Conservation (phyloP, 139 green algal genomes). For the Diplosphaera chodatii region DNA sequence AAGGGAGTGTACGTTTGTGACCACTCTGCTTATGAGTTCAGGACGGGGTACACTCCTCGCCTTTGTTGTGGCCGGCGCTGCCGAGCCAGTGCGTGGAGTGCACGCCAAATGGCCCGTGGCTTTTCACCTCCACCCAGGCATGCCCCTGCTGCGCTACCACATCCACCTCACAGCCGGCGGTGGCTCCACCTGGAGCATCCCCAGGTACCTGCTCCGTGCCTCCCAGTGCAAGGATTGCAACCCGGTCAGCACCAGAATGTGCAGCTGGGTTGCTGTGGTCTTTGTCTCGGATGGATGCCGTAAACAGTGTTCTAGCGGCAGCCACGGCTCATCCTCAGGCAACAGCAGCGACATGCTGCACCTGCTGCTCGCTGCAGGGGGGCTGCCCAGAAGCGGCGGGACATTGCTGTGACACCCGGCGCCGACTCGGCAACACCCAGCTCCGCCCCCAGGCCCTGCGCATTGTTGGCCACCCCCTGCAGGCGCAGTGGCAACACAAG, state of each 20-base stretch:
- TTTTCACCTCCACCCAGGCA: constrained; percentile 61
- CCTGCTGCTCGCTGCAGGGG: too few species aligned
- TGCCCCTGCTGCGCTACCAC: constrained; percentile 34
- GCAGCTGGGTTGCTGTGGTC: too few species aligned
- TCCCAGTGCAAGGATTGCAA: too few species aligned
- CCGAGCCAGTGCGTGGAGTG: constrained; percentile 29
- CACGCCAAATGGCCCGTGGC: constrained; percentile 31
- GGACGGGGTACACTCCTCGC: too few species aligned
- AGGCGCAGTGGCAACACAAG: background rate
- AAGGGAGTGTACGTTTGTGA: too few species aligned
- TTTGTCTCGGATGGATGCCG: too few species aligned
- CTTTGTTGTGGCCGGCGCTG: background rate
- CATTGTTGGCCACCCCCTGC: constrained; percentile 26
- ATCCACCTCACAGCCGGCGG: constrained; percentile 27
- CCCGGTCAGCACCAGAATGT: too few species aligned
- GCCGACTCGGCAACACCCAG: constrained; percentile 7
- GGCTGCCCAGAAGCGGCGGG: constrained; percentile 2
- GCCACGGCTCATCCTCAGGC: too few species aligned
- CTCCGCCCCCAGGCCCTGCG: constrained; percentile 18
- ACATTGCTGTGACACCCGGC: constrained; percentile 15
- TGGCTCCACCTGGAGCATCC: background rate
- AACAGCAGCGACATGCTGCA: too few species aligned
- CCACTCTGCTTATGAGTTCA: too few species aligned
- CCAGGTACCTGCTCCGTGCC: too few species aligned
- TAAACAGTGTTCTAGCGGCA: too few species aligned